Base-by-base conservation (phyloP, 2,329 filamentous ascomycete species). In the Ophioceras dolichostomum region DNA sequence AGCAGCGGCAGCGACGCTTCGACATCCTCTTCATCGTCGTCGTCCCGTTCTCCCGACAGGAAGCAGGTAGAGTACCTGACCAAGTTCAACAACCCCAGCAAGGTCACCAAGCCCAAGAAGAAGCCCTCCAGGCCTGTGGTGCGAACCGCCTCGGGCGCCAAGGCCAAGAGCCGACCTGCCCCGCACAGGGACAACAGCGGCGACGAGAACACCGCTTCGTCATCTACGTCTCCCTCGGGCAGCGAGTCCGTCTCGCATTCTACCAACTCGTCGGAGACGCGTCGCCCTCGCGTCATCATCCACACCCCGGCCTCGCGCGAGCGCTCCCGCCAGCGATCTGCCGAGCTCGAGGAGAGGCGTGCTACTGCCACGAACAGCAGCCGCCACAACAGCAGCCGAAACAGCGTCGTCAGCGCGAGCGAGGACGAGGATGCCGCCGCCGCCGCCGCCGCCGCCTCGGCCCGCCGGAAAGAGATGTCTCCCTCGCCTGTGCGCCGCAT, bases 291-390 rank as follows among this genome's bases (percentile, higher is more conserved):
- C 12, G 8, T 26, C 30, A 5, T 18, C 14, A 18, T 20, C 30
- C 4, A 32, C 17, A 10, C 30, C 14, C 14, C 30, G 31, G 7
- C 28, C 33, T 2, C 26, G 14, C 24, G 20, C 30, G 2, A 30
- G 14, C 27, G 32, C 20, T 20, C 32, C 34, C 38, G 39, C 37
- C 9, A 29, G 35, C 20, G 33, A 39, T 13, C n/a, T n/a, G n/a
- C n/a, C n/a, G n/a, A n/a, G n/a, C n/a, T n/a, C n/a, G n/a, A n/a
- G n/a, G n/a, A n/a, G n/a, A n/a, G n/a, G n/a, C n/a, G n/a, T n/a
- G n/a, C n/a, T n/a, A n/a, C n/a, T n/a, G n/a, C n/a, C n/a, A n/a
- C n/a, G n/a, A n/a, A n/a, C n/a, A n/a, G n/a, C n/a, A n/a, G n/a
- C n/a, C n/a, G n/a, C n/a, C n/a, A n/a, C n/a, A n/a, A n/a, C n/a